These are phyloP conservation scores for Amyloporia xantha DNA, from an alignment of 768 basidiomycete species.

Conservation along the genomic window DNA sequence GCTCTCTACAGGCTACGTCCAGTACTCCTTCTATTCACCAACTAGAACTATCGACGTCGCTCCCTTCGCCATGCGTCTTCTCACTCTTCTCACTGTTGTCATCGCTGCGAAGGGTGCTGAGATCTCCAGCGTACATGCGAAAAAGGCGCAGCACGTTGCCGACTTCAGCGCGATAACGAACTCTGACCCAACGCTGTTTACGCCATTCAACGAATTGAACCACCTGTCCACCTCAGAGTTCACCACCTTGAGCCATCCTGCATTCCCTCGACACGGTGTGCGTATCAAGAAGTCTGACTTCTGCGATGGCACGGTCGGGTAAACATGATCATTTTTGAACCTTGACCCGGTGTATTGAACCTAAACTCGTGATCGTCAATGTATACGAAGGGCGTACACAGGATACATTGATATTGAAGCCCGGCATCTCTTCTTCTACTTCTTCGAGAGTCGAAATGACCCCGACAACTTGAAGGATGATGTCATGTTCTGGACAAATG, in stretches of 20 bases:
- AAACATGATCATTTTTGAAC: no score
- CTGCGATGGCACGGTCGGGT: conserved; percentile 36
- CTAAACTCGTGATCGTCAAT: background rate
- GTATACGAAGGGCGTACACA: conserved; percentile 45
- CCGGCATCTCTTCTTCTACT: conserved; percentile 40
- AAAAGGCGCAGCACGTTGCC: background rate
- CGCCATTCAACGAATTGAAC: conserved; percentile 20
- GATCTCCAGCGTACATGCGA: background rate
- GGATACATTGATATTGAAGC: conserved; percentile 68
- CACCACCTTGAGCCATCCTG: conserved; percentile 32
- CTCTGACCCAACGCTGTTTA: background rate
- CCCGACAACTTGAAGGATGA: conserved; percentile 27
- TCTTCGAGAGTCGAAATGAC: conserved; percentile 38
- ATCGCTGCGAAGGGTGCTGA: background rate
- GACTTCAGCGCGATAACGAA: background rate
- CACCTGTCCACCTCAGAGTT: conserved; percentile 28
- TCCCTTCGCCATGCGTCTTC: background rate
- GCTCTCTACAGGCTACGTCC: no score
- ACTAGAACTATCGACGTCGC: no score
- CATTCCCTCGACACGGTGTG: conserved; percentile 36
- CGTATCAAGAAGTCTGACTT: conserved; percentile 36
- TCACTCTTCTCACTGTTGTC: background rate
- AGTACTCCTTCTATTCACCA: no score
- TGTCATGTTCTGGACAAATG: conserved; percentile 29
- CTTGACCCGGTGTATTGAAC: no score